Base-by-base conservation (phyloP, 345 rosid genomes). In the Pugionium cornutum region DNA sequence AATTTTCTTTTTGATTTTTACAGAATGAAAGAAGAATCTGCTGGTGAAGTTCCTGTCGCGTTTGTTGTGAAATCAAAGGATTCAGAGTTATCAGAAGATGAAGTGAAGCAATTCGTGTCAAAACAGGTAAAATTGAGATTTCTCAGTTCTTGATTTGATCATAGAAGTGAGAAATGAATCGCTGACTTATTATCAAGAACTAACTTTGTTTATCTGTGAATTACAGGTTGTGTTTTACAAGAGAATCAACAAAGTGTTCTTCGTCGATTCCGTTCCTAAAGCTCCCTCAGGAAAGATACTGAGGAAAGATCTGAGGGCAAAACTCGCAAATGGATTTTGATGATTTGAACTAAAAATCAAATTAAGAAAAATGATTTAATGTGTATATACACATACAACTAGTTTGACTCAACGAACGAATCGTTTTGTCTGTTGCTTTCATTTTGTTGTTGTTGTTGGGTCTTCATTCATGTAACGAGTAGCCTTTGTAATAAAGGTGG, bases 241-340 rank as follows among this genome's bases (percentile, higher is more conserved):
- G 82, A 89, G 87, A 77, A 67, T 88, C 39, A 70, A 53, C 28
- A 70, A 80, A 71, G 96, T 89, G 3, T 82, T 84, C 79, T 89
- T 89, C 79, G 57, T 57, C 3, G 85, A 86, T 4, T 34, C 88
- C 3, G 86, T 92, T 58, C 98, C 97, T 0, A 92, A 86, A 72
- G 84, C 91, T 43, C 87, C 95, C 26, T 79, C 97, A 3, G 97
- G 98, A 9, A 92, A 92, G 68, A 88, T 89, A 26, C 62, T 92
- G 84, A 76, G 97, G 77, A 89, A 92, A 53, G 88, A 89, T 43
- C 74, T 89, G 5, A 79, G 84, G 71, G 86, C 79, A 26, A 83
- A 52, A 64, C 59, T 92, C 58, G 82, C 83, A 2, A 66, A 80
- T 37, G 84, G n/a, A 9, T 40, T 40, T 40, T 36, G 6, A 4